Percentiles rank a stretch among this genome's conserved stretches.
phyloP scores from a whole-genome alignment of 148 eudicot genomes.

The Polygonum maritimum region DNA sequence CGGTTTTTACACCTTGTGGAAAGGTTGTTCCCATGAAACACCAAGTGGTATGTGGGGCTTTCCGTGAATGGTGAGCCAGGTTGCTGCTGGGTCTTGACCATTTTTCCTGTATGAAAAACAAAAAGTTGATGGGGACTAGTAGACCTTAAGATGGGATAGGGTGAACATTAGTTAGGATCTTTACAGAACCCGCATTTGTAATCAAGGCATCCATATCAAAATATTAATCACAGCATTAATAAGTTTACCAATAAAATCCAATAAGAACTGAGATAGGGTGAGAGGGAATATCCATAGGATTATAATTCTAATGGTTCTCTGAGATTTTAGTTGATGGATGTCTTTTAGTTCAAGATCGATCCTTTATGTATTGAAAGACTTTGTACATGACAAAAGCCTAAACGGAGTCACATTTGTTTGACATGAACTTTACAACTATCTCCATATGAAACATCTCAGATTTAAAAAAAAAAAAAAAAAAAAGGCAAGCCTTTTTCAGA shows the following conservation, averaged over 20 bases:
- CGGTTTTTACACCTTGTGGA: background rate
- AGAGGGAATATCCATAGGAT: background rate
- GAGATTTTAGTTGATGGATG: background rate
- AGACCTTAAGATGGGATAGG: background rate
- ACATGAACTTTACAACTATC: background rate
- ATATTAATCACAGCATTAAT: background rate
- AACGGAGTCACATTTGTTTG: background rate
- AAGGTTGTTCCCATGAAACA: background rate
- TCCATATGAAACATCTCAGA: background rate
- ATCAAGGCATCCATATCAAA: too few species aligned
- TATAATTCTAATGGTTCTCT: background rate
- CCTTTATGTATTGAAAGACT: background rate
- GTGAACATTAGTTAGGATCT: background rate
- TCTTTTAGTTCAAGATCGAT: background rate
- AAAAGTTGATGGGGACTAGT: background rate
- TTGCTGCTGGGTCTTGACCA: constrained; percentile 1
- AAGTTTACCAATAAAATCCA: background rate
- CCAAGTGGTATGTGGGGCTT: background rate
- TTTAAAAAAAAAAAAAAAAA: background rate
- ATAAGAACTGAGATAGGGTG: background rate
- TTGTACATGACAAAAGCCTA: background rate
- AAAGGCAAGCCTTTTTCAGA: background rate
- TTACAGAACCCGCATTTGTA: background rate
- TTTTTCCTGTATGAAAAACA: constrained; percentile 1
- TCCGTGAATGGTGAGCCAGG: background rate